phyloP scores from a whole-genome alignment of 345 rosid species.

The Nephelium lappaceum region DNA sequence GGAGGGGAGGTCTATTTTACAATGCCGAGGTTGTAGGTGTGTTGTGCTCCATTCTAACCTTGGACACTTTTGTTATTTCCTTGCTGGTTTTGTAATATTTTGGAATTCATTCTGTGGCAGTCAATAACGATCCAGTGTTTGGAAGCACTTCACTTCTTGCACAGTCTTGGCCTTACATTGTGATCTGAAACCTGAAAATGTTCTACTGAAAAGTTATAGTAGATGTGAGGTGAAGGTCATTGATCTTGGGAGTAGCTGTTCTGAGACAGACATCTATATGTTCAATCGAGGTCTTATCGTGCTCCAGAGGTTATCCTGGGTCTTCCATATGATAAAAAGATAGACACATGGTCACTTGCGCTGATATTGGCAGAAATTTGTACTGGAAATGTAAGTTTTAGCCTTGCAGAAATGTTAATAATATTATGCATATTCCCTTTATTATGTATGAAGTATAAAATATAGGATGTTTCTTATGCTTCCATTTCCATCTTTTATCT shows the following conservation, averaged over 20 bases:
- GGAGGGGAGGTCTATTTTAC: conserved; percentile 99
- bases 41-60: conserved; percentile 24
- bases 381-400: conserved; percentile 90
- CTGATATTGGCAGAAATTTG: conserved; percentile 98
- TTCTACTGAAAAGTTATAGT: conserved; percentile 94
- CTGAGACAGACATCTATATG: conserved; percentile 98
- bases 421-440: background rate
- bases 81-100: conserved; percentile 28
- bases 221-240: conserved; percentile 99
- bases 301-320: conserved; percentile 99
- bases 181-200: conserved; percentile 95
- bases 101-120: conserved; percentile 55
- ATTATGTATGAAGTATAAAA: background rate
- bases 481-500: background rate
- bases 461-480: conserved; percentile 15
- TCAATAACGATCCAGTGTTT: conserved; percentile 94
- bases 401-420: conserved; percentile 1
- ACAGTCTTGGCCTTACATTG: conserved; percentile 97
- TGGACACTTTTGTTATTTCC: conserved; percentile 14
- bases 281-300: conserved; percentile 96
- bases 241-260: conserved; percentile 99
- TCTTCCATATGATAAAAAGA: conserved; percentile 93
- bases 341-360: conserved; percentile 99
- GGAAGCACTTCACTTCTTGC: conserved; percentile 94
- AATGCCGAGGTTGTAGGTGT: conserved; percentile 98